Conservation (phyloP, 75 land plant genomes). For the Selaginella moellendorffii region DNA sequence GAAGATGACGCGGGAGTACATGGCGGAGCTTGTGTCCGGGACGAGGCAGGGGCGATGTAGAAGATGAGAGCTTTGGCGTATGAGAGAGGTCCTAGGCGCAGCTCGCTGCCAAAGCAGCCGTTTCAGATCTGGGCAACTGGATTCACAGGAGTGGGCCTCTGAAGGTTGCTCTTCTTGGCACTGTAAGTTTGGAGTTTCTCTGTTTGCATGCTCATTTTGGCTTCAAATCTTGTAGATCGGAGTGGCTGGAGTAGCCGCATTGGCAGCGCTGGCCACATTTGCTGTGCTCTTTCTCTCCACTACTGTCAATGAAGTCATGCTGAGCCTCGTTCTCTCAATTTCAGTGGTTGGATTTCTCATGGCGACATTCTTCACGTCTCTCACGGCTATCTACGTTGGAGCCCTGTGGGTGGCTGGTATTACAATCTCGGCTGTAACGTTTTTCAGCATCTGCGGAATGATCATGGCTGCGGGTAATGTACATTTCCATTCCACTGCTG, state of each 20-base stretch:
- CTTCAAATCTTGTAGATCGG: slow-evolving; percentile 62
- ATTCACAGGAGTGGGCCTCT: neutral
- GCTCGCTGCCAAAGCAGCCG: neutral
- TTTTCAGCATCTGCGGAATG: slow-evolving; percentile 48
- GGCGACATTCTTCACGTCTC: slow-evolving; percentile 55
- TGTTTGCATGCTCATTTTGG: neutral
- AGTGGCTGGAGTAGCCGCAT: slow-evolving; percentile 28
- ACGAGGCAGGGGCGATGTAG: neutral
- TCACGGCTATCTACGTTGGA: slow-evolving; percentile 54
- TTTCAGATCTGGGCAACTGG: neutral
- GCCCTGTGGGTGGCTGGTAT: slow-evolving; percentile 47
- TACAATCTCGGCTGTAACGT: slow-evolving; percentile 44
- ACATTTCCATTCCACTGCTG: too few relatives aligned
- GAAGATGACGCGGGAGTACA: neutral
- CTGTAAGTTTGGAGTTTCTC: neutral
- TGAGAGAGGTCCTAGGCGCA: neutral
- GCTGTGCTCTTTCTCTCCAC: slow-evolving; percentile 51
- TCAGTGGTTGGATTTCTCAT: slow-evolving; percentile 74
- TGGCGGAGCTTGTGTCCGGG: neutral
- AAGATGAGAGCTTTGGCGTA: neutral
- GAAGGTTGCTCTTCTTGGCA: neutral
- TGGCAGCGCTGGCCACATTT: slow-evolving; percentile 47
- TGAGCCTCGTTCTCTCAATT: slow-evolving; percentile 52
- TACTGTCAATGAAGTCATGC: slow-evolving; percentile 61
- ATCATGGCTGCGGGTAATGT: slow-evolving; percentile 52